phyloP scores from a whole-genome alignment of 305 asterid genomes.

The Fraxinus platypoda region DNA sequence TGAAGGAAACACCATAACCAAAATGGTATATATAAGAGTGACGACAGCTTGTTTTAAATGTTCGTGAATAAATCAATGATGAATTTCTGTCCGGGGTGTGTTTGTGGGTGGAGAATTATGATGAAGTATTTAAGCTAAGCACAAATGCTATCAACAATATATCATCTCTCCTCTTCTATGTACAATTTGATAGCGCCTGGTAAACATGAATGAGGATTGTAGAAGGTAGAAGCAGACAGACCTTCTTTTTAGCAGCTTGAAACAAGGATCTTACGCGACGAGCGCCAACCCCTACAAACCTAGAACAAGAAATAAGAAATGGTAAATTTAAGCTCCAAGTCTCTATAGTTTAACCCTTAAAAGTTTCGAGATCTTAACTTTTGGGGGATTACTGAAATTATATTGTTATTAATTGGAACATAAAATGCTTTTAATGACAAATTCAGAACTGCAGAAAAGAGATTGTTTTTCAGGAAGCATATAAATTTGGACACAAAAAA shows the following conservation, averaged over 20 bases:
- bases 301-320: slow-evolving; percentile 28
- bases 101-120: not conserved
- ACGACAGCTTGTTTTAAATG: not conserved
- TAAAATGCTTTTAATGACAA: not conserved
- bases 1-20: too few species aligned
- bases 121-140: not conserved
- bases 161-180: not conserved
- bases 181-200: not conserved
- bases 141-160: not conserved
- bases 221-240: slow-evolving; percentile 23
- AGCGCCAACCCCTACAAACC: slow-evolving; percentile 99
- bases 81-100: not conserved
- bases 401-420: not conserved
- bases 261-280: slow-evolving; percentile 92
- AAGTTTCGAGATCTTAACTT: not conserved
- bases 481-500: not conserved
- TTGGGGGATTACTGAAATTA: not conserved
- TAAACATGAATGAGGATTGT: not conserved
- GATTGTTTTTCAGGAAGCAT: not conserved
- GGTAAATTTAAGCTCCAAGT: slow-evolving; percentile 5
- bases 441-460: not conserved
- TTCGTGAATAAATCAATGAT: not conserved
- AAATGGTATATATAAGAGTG: too few species aligned
- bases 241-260: slow-evolving; percentile 99
- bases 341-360: slow-evolving; percentile 1